Evolutionary conservation across 2,329 filamentous ascomycete genomes (phyloP).

Genomic region (Cladophialophora exuberans): DNA sequence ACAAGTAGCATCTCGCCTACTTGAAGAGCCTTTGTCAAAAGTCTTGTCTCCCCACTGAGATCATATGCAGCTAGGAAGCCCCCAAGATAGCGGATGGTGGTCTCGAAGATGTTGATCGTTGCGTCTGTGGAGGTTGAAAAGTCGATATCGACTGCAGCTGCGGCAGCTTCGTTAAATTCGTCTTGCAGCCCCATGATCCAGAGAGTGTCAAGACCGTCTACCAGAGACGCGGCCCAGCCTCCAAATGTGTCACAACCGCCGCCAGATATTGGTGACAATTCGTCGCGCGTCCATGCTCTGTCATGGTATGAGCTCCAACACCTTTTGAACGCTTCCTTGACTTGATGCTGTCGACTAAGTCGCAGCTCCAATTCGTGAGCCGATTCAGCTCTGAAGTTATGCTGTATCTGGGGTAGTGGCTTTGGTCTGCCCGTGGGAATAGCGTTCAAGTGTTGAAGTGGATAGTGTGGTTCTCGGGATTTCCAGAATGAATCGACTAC

Average conservation of each 20-base stretch:
- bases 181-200: conserved; percentile 63
- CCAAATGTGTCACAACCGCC: conserved; percentile 1
- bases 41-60: conserved; percentile 50
- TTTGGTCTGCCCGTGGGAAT: not conserved
- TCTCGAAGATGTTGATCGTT: conserved; percentile 53
- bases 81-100: conserved; percentile 58
- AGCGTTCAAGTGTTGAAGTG: not conserved
- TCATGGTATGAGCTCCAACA: not conserved
- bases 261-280: not conserved
- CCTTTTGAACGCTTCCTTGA: not conserved
- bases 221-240: conserved; percentile 60
- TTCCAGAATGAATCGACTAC: not conserved
- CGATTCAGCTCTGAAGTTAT: not conserved
- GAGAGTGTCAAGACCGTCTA: conserved; percentile 65
- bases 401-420: not conserved
- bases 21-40: conserved; percentile 57
- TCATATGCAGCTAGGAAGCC: conserved; percentile 59
- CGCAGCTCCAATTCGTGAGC: not conserved
- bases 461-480: not conserved
- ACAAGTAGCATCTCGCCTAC: conserved; percentile 59
- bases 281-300: not conserved
- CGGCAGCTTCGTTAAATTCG: conserved; percentile 60
- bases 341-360: not conserved
- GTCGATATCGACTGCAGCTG: conserved; percentile 57
- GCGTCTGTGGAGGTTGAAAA: conserved; percentile 48